Evolutionary conservation across 192 early-diverging fungal genomes (phyloP), one percentile per base, ranked within the genome.

Genomic region (Coemansia sp.): DNA sequence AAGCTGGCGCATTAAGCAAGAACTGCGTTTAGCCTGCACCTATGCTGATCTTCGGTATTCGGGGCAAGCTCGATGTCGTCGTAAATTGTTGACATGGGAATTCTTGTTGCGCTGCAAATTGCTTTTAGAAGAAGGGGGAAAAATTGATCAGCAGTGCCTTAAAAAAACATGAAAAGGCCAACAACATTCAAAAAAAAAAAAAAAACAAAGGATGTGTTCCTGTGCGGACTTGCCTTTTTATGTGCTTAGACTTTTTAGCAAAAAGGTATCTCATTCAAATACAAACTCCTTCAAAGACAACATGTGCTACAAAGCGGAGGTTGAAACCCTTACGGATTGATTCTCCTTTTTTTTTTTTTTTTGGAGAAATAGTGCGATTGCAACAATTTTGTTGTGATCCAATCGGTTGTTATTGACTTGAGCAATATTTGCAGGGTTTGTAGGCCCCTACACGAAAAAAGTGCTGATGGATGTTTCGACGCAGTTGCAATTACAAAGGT

Each of bases 251-350:
- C 33, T 6, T 36, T 36, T 10, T 5, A n/a, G n/a, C n/a, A 46
- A 46, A 46, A 14, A 46, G 17, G 39, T 46, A 17, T 14, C 39
- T 17, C 27, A 27, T 27, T 27, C 27, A 27, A 27, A 36, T 6
- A 36, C 6, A 10, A 36, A 36, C 10, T 0, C 33, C 33, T 36
- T 36, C 39, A 46, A 46, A 46, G 39, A 46, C 33, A 46, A 17
- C 39, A 17, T 46, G 11, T 46, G 39, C 39, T 46, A 46, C 39
- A 46, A 46, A 46, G 39, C 39, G 39, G 39, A 46, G 11, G 39
- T 46, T 14, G 39, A 46, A 46, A 46, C 17, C 39, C 39, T 17
- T 61, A 19, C 59, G 59, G 56, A 66, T 14, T 66, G n/a, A 64
- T 58, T 66, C 31, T 58, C 30, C 2, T 9, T 17, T 46, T 46